Evolutionary conservation across 2,329 filamentous ascomycete species (phyloP).

Genomic region (Trichoderma sp.): DNA sequence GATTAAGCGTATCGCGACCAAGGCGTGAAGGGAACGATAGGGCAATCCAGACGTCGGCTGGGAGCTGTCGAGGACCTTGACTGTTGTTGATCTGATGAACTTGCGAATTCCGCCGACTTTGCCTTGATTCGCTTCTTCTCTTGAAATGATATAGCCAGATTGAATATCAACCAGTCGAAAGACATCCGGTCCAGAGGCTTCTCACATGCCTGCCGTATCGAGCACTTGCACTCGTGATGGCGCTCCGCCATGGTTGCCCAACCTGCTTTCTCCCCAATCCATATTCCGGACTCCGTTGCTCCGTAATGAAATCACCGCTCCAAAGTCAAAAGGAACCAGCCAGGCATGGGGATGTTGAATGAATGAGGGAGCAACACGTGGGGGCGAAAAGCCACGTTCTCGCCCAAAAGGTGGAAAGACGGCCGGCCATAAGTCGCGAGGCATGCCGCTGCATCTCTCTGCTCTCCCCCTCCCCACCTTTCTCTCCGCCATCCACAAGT

Average conservation of each 20-base stretch:
- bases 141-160: conserved; percentile 3
- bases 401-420: not conserved
- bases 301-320: too few relatives aligned
- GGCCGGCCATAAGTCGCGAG: not conserved
- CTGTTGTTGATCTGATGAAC: not conserved
- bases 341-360: not conserved
- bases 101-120: not conserved
- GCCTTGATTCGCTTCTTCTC: not conserved
- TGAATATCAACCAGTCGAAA: not conserved
- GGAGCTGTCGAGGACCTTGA: not conserved
- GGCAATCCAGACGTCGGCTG: too few relatives aligned
- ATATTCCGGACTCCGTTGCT: not conserved
- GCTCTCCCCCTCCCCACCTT: conserved; percentile 2
- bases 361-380: not conserved
- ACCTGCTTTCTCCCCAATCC: not conserved
- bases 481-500: conserved; percentile 7
- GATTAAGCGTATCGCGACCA: conserved; percentile 19
- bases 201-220: conserved; percentile 7
- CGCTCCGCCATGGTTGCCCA: not conserved
- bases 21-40: not conserved
- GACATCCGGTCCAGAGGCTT: not conserved
- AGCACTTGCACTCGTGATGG: conserved; percentile 16
- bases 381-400: conserved; percentile 22
- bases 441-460: conserved; percentile 1
- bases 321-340: not conserved